Evolutionary conservation across 345 rosid species (phyloP).

Genomic region (Dipteronia sinensis): DNA sequence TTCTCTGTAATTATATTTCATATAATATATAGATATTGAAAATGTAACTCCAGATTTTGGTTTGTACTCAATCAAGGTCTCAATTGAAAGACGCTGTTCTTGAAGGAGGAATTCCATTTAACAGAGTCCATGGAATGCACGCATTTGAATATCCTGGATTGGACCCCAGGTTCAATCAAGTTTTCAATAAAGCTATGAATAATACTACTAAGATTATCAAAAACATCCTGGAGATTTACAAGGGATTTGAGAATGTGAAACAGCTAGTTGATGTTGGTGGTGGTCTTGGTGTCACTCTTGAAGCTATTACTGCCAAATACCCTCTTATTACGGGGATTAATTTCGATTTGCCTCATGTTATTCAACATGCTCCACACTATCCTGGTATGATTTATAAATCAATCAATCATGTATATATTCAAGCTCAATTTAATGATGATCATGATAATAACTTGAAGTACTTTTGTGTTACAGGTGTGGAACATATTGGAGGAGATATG

Average conservation of each 20-base stretch:
- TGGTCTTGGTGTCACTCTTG: neutral
- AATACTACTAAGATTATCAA: neutral
- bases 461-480: constrained; percentile 21
- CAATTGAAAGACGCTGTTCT: constrained; percentile 6
- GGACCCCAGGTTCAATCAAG: neutral
- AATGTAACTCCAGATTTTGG: neutral
- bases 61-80: neutral
- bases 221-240: neutral
- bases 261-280: neutral
- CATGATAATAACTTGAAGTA: neutral
- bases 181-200: neutral
- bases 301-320: neutral
- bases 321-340: neutral
- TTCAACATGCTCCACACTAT: neutral
- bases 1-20: neutral
- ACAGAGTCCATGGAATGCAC: neutral
- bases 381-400: neutral
- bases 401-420: neutral
- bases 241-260: neutral
- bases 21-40: neutral
- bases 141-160: neutral
- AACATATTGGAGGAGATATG: constrained; percentile 38
- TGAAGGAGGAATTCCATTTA: constrained; percentile 7
- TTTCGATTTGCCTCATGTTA: constrained; percentile 1
- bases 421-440: neutral